Conservation (phyloP, 805 yeast species). For the Ogataea sp. region DNA sequence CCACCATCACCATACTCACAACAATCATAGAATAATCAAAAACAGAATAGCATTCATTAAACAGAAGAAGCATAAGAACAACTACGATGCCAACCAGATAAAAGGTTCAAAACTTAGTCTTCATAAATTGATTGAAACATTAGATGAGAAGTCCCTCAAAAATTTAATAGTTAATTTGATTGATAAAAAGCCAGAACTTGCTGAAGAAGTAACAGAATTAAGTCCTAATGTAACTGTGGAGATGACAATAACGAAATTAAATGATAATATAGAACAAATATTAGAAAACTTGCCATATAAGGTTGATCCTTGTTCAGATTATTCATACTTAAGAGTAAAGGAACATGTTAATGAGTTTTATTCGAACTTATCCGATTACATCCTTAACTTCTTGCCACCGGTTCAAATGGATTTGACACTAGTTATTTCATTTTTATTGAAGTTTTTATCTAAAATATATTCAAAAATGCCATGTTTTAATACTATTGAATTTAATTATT, state of each 20-base stretch:
- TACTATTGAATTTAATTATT: conserved; percentile 46
- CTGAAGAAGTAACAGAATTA: conserved; percentile 36
- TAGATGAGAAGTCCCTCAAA: conserved; percentile 51
- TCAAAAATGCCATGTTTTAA: conserved; percentile 61
- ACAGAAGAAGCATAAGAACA: conserved; percentile 27
- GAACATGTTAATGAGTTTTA: conserved; percentile 62
- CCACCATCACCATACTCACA: background rate
- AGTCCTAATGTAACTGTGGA: conserved; percentile 54
- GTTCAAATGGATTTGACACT: conserved; percentile 44
- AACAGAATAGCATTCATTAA: conserved; percentile 10
- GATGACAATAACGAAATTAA: conserved; percentile 43
- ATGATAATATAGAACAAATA: conserved; percentile 36
- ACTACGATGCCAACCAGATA: conserved; percentile 21
- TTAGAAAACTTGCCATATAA: conserved; percentile 58
- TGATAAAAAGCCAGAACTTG: conserved; percentile 53
- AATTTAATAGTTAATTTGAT: conserved; percentile 44
- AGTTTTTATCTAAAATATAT: conserved; percentile 46
- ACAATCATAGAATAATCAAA: conserved; percentile 1
- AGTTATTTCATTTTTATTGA: conserved; percentile 56
- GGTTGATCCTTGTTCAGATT: conserved; percentile 66
- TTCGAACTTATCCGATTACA: conserved; percentile 64
- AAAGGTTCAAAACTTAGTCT: conserved; percentile 57
- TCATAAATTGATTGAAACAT: conserved; percentile 56
- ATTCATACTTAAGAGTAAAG: conserved; percentile 68
- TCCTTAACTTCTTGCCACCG: conserved; percentile 66